Base-by-base conservation (phyloP, 495 filamentous ascomycete genomes). In the Lindgomyces ingoldianus region DNA sequence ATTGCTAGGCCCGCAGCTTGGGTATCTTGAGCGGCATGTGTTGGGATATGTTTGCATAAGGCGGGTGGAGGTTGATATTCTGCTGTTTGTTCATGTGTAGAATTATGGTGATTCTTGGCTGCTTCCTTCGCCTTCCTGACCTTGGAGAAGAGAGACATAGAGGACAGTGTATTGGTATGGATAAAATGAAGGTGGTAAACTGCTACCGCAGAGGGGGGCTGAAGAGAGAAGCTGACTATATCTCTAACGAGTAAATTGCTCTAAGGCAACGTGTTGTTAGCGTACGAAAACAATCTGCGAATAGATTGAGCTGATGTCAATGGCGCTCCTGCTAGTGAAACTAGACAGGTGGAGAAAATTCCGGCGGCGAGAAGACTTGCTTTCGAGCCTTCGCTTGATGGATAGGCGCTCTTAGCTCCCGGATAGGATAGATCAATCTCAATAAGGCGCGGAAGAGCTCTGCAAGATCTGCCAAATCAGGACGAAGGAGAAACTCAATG, bases 1-100 rank as follows among this genome's bases (percentile, higher is more conserved):
- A 70, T 76, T 0, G 78, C 72, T 6, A 84, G 85, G 1, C 80
- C 79, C 18, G 78, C 76, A n/a, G 78, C 75, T 42, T 85, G 56
- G 50, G 85, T 81, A 67, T 88, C 72, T 73, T 76, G 53, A 65
- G 69, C 70, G 4, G 71, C 72, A 48, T 74, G 73, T 16, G 61
- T 70, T 12, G 71, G 68, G 21, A 73, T 41, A 58, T 74, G 69
- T 58, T 68, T 74, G 69, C 74, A 74, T 14, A 65, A 65, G 30
- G 26, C 59, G 11, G 62, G 64, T 29, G 50, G 39, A 6, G 59
- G 52, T 25, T 44, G 52, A 6, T 64, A 42, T 56, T 44, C 39
- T 50, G 59, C 54, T 33, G 46, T 16, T 39, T 44, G 18, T 11
- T 19, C 51, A 11, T 18, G 64, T 29, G 50, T 24, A 4, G 59